These are phyloP conservation scores for Protomyces gravidus DNA, from an alignment of 1,139 yeast species.

Conservation along the genomic window DNA sequence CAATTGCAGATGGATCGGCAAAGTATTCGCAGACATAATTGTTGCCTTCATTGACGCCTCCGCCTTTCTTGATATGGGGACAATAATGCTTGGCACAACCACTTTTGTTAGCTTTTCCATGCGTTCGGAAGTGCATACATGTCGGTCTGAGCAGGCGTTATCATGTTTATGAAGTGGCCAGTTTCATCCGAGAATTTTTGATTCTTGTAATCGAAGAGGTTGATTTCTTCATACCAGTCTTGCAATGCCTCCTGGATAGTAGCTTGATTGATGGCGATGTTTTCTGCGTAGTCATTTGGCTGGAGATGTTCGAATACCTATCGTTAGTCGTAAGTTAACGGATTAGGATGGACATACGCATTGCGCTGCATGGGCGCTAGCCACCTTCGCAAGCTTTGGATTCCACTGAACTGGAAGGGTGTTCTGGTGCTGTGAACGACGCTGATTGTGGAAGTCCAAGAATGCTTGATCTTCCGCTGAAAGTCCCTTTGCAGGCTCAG, in stretches of 20 bases:
- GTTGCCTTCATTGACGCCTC: background rate
- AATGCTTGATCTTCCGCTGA: background rate
- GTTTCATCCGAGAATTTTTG: background rate
- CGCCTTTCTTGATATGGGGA: background rate
- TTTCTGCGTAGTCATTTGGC: conserved; percentile 12
- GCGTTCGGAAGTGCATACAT: too few relatives aligned
- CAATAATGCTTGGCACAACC: background rate
- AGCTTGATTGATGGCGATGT: conserved; percentile 7
- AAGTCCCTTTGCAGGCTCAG: too few relatives aligned
- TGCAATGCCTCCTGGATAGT: background rate
- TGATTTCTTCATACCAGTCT: conserved; percentile 21
- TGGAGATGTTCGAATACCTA: background rate
- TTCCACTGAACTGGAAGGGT: background rate
- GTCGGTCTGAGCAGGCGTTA: background rate
- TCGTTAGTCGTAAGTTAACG: background rate
- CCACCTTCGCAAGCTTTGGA: too few relatives aligned
- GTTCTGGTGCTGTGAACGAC: background rate
- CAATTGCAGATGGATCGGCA: background rate
- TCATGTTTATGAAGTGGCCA: background rate
- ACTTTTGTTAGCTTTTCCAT: background rate
- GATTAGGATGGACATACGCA: background rate
- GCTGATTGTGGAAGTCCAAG: background rate
- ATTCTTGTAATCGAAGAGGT: background rate
- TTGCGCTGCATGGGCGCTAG: too few relatives aligned
- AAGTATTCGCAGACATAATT: background rate